Base-by-base conservation (phyloP, 345 rosid genomes). In the Isatis tinctoria region DNA sequence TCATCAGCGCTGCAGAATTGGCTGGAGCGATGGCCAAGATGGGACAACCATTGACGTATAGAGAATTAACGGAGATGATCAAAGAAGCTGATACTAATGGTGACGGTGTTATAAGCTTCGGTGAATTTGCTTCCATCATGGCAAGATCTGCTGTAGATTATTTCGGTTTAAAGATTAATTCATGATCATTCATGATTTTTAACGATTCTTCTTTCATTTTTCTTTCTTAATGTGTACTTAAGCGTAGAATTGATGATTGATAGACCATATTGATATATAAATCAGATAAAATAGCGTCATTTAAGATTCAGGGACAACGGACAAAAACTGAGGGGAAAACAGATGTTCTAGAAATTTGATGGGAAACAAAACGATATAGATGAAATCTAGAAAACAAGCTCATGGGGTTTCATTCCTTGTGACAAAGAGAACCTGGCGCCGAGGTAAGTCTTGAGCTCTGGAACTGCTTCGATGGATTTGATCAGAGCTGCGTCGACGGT, bases 11-110 rank as follows among this genome's bases (percentile, higher is more conserved):
- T 0, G 92, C 91, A 0, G 97, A 94, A 83, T 75, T 94, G 0
- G 97, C 98, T 0, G 92, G 96, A 2, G 77, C 90, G 0, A 89
- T 89, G 97, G 92, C 98, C 30, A 89, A 93, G 65, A 85, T 93
- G 94, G 93, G 98, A 2, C 94, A 91, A 35, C 95, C 94, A 0
- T 80, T 91, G 51, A 88, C 96, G 14, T 91, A 85, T 39, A 79
- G 53, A 65, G 96, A 93, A 74, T 72, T 93, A 3, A 80, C 81
- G 12, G 96, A 91, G 77, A 89, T 91, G 92, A 86, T 93, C 47
- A 76, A 73, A 75, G 92, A 93, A 69, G 96, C 96, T 2, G 98
- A 90, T 35, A 80, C 82, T 8, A 84, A 90, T 0, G 98, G 93
- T 0, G 97, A 93, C 39, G 98, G 96, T 11, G 85, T 85, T 39